Evolutionary conservation across 2,329 filamentous ascomycete genomes (phyloP).

Genomic region (Nannizziopsis barbatae): DNA sequence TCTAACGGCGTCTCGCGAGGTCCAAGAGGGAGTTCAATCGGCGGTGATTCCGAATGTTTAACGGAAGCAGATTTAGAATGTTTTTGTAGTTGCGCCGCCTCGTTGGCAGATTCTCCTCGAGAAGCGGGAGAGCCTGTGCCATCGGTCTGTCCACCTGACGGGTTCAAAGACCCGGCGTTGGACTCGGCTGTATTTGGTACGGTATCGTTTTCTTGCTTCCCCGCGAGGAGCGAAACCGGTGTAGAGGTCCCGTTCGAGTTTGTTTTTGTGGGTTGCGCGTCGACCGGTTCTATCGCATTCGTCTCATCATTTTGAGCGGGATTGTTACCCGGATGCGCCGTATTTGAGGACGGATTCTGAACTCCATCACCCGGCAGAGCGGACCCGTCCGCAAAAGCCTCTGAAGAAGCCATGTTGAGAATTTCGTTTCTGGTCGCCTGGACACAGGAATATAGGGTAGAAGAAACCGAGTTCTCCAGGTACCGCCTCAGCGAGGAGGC

Average conservation of each 20-base stretch:
- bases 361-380: not conserved
- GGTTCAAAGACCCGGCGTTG: conserved; percentile 27
- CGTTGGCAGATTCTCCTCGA: conserved; percentile 34
- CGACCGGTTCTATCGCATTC: not conserved
- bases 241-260: not conserved
- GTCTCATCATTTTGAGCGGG: not conserved
- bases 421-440: not conserved
- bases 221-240: conserved; percentile 23
- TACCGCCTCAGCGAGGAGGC: too few relatives aligned
- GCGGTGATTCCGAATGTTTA: conserved; percentile 31
- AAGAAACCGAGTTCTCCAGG: too few relatives aligned
- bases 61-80: conserved; percentile 50
- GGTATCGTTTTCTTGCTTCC: conserved; percentile 39
- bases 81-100: conserved; percentile 43
- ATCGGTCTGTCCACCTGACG: conserved; percentile 33
- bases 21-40: conserved; percentile 23
- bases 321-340: not conserved
- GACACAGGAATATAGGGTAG: too few relatives aligned
- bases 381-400: not conserved
- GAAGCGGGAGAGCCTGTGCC: conserved; percentile 22
- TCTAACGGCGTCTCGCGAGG: conserved; percentile 35
- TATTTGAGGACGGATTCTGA: not conserved
- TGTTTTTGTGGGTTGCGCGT: not conserved
- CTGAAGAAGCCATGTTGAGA: conserved; percentile 2
- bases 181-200: conserved; percentile 34